Percentiles rank a stretch among this genome's conserved stretches.
phyloP scores from a whole-genome alignment of 2,329 filamentous ascomycete genomes.

The Talaromyces rugulosus region DNA sequence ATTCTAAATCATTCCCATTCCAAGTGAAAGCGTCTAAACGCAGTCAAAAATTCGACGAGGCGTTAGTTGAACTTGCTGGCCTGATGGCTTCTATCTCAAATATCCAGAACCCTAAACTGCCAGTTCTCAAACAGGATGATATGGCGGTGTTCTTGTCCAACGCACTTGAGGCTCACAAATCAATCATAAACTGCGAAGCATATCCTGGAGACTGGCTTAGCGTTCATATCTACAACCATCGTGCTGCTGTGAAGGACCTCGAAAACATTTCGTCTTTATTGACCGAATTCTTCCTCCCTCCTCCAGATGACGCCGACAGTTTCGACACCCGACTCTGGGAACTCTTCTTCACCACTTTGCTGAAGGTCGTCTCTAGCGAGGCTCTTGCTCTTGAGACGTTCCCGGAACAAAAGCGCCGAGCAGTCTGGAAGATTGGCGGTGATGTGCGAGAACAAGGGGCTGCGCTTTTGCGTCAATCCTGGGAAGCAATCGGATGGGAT shows the following conservation, averaged over 20 bases:
- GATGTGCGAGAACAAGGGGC: constrained; percentile 92
- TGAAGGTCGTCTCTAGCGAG: constrained; percentile 85
- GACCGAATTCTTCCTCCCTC: constrained; percentile 76
- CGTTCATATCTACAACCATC: constrained; percentile 87
- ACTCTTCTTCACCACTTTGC: constrained; percentile 80
- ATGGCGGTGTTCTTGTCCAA: constrained; percentile 71
- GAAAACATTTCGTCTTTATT: constrained; percentile 77
- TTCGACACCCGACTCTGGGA: constrained; percentile 96
- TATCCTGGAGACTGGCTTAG: constrained; percentile 90
- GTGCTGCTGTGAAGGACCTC: constrained; percentile 79
- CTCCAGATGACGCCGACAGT: constrained; percentile 83
- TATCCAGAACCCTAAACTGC: constrained; percentile 67
- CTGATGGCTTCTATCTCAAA: constrained; percentile 78
- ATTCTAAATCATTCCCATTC: constrained; percentile 87
- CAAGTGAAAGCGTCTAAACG: constrained; percentile 63
- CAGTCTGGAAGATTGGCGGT: constrained; percentile 98
- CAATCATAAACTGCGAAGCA: constrained; percentile 81
- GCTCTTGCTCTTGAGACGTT: constrained; percentile 90
- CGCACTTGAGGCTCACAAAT: constrained; percentile 78
- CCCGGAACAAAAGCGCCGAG: constrained; percentile 90
- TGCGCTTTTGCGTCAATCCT: constrained; percentile 75
- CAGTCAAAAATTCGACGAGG: constrained; percentile 71
- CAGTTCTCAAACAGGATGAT: constrained; percentile 73
- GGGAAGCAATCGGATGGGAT: constrained; percentile 98
- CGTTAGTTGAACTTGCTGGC: constrained; percentile 81